Evolutionary conservation across 2,329 filamentous ascomycete species (phyloP), one percentile per base, ranked within the genome.

Genomic region (Alternaria sp.): DNA sequence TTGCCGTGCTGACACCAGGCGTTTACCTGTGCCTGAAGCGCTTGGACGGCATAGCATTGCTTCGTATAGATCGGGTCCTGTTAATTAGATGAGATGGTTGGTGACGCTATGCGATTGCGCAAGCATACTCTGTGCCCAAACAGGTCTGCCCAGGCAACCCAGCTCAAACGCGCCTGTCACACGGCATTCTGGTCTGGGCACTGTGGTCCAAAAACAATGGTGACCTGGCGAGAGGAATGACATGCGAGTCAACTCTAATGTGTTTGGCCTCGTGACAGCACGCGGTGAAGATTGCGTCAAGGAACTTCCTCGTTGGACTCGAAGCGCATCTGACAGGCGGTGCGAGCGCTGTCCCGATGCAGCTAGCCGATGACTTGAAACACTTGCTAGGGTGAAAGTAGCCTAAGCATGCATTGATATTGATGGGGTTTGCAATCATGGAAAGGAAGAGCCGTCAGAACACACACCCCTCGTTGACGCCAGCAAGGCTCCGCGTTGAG

Each of bases 1-100:
- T 28, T 21, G 29, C 7, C 36, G 26, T 50, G 23, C 29, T 50
- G 48, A 26, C 37, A 46, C 10, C 56, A 62, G 62, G 41, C 40
- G 50, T 53, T 62, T 69, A 59, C 63, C 66, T 71, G 67, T 71
- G 67, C 64, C 67, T 69, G 67, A 52, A 52, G 50, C 34, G 60
- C 52, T 61, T 54, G 39, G 51, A 51, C 29, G 42, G 45, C 34
- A 61, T 63, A 63, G 60, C 60, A 65, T 62, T 61, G 58, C 51
- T 26, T 36, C 31, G 46, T 54, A 53, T 41, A 39, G 48, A 42
- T 39, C 14, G 60, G 17, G 11, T 26, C 31, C 36, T 24, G 51
- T 49, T n/a, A n/a, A n/a, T n/a, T 51, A 55, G 31, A 45, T 56
- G 56, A 49, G 31, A 46, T 54, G n/a, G 51, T 5, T 17, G 29